Conservation (phyloP, 495 filamentous ascomycete species). For the Amniculicola lignicola region DNA sequence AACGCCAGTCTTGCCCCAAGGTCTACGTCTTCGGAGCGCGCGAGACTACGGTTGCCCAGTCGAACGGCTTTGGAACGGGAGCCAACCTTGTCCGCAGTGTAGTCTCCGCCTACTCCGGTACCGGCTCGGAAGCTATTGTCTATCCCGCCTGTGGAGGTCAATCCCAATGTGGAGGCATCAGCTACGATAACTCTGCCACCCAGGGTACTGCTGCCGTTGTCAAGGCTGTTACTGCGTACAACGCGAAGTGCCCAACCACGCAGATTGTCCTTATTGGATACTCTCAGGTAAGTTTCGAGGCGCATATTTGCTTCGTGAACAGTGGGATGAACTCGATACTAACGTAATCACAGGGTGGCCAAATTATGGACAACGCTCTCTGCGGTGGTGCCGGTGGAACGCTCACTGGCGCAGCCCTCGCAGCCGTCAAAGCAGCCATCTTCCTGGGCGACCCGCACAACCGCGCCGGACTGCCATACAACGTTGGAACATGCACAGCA, state of each 20-base stretch:
- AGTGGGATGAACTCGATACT: background rate
- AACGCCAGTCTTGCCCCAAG: conserved; percentile 32
- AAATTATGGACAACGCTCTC: conserved; percentile 62
- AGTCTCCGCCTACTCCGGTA: conserved; percentile 47
- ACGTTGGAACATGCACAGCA: conserved; percentile 57
- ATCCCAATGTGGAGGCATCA: conserved; percentile 48
- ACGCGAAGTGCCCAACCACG: conserved; percentile 54
- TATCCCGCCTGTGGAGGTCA: conserved; percentile 63
- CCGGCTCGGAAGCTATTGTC: conserved; percentile 53
- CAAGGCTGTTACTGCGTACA: conserved; percentile 54
- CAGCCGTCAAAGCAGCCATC: conserved; percentile 58
- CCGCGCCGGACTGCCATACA: conserved; percentile 53
- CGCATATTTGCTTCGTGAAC: too few species aligned
- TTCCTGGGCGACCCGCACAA: conserved; percentile 62
- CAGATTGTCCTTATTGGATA: conserved; percentile 62
- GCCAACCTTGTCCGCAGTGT: conserved; percentile 52
- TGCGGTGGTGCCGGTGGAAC: conserved; percentile 55
- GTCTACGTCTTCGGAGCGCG: conserved; percentile 38
- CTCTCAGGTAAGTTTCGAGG: conserved; percentile 54
- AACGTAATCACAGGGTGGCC: conserved; percentile 50
- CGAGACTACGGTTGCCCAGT: conserved; percentile 47
- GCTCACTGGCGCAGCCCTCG: conserved; percentile 47
- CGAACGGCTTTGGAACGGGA: conserved; percentile 57
- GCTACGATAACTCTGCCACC: conserved; percentile 53
- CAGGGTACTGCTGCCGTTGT: conserved; percentile 54